Evolutionary conservation across 495 filamentous ascomycete genomes (phyloP), one percentile per base, ranked within the genome.

Genomic region (Annulohypoxylon stygium): DNA sequence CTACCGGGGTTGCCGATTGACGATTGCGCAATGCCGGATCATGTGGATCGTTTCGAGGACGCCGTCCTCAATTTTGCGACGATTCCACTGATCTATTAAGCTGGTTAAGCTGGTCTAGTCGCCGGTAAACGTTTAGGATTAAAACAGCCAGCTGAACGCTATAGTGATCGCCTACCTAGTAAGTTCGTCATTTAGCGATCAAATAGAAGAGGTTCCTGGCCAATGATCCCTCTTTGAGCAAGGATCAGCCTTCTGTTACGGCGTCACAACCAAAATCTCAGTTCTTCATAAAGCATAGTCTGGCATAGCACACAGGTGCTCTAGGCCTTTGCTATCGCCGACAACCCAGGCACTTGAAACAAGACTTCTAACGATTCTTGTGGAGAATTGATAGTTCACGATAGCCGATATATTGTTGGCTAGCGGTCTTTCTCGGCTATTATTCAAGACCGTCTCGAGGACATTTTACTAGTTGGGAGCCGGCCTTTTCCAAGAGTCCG

Each of bases 381-480:
- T 66, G 69, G 69, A 48, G 68, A 70, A 70, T 54, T 61, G 30
- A 60, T 34, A 8, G 68, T 45, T 53, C 53, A 65, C 61, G 20
- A 70, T 64, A 50, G 59, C 34, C 50, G 36, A 43, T 51, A 34
- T 41, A 60, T 26, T 51, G n/a, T 33, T 60, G 6, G 39, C 20
- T 55, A 60, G 53, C 68, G 34, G 61, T 70, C 26, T 43, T 60
- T 65, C 51, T 69, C 70, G 70, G 70, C 57, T 65, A 73, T 65
- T 73, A 60, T 68, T 47, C 45, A 20, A 48, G 36, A 73, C 60
- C 60, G 60, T 60, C 61, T 64, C 34, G 39, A 66, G 45, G 45
- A 41, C 10, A 26, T 34, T 41, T 61, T 20, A 36, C 58, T 61
- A 45, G 33, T 51, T 48, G 59, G 43, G 53, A 18, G 36, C 9